These are phyloP conservation scores for Yamadazyma membranifaciens DNA, from an alignment of 1,139 yeast genomes.

Conservation along the genomic window DNA sequence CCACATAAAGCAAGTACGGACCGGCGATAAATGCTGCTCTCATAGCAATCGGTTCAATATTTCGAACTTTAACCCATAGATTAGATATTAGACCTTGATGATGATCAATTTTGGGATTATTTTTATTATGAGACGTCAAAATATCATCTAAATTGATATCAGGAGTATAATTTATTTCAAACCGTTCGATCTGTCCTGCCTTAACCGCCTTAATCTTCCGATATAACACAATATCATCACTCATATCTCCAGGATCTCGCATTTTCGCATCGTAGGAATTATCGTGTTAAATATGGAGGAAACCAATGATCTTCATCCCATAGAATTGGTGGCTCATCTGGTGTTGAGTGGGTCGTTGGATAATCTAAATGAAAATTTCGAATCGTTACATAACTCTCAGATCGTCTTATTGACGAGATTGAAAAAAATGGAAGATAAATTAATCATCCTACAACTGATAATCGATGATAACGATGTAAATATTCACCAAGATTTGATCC, in stretches of 20 bases:
- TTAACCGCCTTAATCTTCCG: slow-evolving; percentile 33
- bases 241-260: too few relatives aligned
- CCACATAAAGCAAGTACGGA: slow-evolving; percentile 85
- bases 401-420: slow-evolving; percentile 50
- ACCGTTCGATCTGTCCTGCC: slow-evolving; percentile 39
- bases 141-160: slow-evolving; percentile 13
- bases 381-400: slow-evolving; percentile 57
- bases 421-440: slow-evolving; percentile 39
- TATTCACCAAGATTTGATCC: slow-evolving; percentile 23
- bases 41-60: slow-evolving; percentile 69
- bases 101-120: slow-evolving; percentile 9
- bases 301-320: slow-evolving; percentile 13
- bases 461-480: slow-evolving; percentile 22
- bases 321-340: slow-evolving; percentile 44
- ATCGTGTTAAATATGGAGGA: not conserved
- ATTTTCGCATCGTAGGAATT: too few relatives aligned
- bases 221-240: slow-evolving; percentile 20
- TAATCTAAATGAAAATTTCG: slow-evolving; percentile 47
- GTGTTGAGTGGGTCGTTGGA: slow-evolving; percentile 55
- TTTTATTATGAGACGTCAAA: slow-evolving; percentile 11
- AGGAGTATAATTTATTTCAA: slow-evolving; percentile 34
- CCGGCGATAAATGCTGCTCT: slow-evolving; percentile 91
- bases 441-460: slow-evolving; percentile 19
- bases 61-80: slow-evolving; percentile 66
- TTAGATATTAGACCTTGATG: slow-evolving; percentile 19